These are phyloP conservation scores for Lanmaoa pseudosensibilis DNA, from an alignment of 768 basidiomycete genomes.

Conservation along the genomic window DNA sequence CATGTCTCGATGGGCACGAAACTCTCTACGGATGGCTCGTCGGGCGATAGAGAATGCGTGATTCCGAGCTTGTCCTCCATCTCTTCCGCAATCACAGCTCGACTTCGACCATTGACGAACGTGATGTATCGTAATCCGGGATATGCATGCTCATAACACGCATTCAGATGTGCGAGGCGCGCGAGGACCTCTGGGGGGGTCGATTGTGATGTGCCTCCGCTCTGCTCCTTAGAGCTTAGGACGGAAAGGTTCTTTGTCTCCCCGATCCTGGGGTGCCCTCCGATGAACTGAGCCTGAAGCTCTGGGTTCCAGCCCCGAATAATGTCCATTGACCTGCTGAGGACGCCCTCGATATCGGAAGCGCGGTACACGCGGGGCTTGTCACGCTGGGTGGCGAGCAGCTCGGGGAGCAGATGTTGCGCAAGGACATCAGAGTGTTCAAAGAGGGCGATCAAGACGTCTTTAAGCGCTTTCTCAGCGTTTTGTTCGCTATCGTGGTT, in stretches of 20 bases:
- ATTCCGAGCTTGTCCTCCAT: constrained; percentile 69
- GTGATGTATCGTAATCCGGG: constrained; percentile 85
- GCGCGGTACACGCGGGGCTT: constrained; percentile 21
- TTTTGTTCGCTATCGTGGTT: background rate
- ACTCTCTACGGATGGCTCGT: constrained; percentile 34
- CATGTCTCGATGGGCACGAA: constrained; percentile 39
- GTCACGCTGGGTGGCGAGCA: constrained; percentile 35
- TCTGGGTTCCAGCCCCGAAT: constrained; percentile 54
- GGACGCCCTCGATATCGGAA: constrained; percentile 51
- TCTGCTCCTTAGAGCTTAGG: constrained; percentile 82
- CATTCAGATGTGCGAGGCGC: constrained; percentile 74
- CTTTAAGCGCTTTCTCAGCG: constrained; percentile 27
- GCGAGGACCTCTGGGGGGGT: constrained; percentile 75
- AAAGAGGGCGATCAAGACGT: constrained; percentile 49
- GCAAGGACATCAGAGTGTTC: constrained; percentile 66
- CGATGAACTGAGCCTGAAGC: constrained; percentile 64
- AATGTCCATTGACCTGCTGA: constrained; percentile 50
- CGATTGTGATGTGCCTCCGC: constrained; percentile 41
- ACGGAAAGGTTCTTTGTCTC: constrained; percentile 72
- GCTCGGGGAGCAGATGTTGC: constrained; percentile 52
- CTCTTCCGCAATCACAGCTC: constrained; percentile 71
- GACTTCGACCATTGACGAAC: constrained; percentile 83
- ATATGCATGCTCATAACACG: constrained; percentile 70
- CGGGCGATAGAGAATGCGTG: constrained; percentile 47
- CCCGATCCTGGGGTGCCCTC: constrained; percentile 88